Evolutionary conservation across 2,329 filamentous ascomycete genomes (phyloP), one percentile per base, ranked within the genome.

Genomic region (Stachybotrys chlorohalonatus): DNA sequence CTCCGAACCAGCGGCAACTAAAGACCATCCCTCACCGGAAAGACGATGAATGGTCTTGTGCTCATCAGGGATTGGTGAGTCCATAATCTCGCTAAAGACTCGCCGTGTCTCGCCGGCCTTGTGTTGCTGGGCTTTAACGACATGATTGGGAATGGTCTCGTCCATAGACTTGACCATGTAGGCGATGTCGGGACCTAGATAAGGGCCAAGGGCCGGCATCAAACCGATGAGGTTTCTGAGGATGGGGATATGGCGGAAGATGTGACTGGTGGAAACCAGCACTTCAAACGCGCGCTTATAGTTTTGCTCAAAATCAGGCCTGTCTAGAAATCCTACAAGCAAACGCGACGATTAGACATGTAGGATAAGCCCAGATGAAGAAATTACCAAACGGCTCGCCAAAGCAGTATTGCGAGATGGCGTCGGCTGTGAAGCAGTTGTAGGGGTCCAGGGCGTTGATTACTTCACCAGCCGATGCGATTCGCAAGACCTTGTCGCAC

Each of bases 351-450:
- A 32, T 52, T 45, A 52, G 50, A 9, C n/a, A 5, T 39, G 36
- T 45, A 24, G 11, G 3, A 42, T 15, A 17, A 17, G 31, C 2
- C 3, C 11, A 32, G 49, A 31, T 3, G 48, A 8, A 11, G 24
- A 39, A 45, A 16, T 7, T 42, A 52, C 70, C 70, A 53, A 72
- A 65, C 5, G 61, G 59, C 48, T 72, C 66, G 9, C 72, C 71
- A 54, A 73, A 74, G 24, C 63, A 64, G 51, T 72, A 73, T 1
- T 65, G 61, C 2, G 66, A 67, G 31, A 73, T 73, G 3, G 66
- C 64, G n/a, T 74, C 71, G 0, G 69, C 64, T 0, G 70, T 72
- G 53, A 72, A 72, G 57, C 70, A 73, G 54, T 67, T 71, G 52
- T 69, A 72, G 2, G 70, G 58, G 16, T 68, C 63, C 32, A 64